Base-by-base conservation (phyloP, 768 basidiomycete genomes). In the Arthromyces matolae region DNA sequence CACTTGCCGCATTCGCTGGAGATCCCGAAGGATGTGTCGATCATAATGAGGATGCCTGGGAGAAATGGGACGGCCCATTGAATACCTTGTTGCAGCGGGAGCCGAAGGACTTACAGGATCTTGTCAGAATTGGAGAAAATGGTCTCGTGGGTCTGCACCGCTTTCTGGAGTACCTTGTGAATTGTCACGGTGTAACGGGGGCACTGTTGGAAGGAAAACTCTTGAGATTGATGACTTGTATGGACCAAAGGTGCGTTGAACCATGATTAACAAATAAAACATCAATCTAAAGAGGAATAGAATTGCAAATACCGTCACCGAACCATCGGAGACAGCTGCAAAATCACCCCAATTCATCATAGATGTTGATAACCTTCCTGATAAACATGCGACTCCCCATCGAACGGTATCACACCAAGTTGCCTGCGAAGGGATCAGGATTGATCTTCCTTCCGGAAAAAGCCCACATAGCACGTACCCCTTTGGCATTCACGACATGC, bases 381-480 rank as follows among this genome's bases (percentile, higher is more conserved):
- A 40, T 22, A 9, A 23, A 20, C 23, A 16, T 7, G 2, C 1
- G 9, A 20, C n/a, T 14, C 39, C 27, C 14, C 14, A 12, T 6
- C 3, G 3, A 25, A 2, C 9, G 14, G 20, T 13, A 31, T 14
- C 29, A 31, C 29, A 31, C 8, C 14, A 8, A 31, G 23, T 42
- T 20, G 25, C 4, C 3, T 54, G 51, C 18, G 52, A 60, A 56
- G 67, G 49, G 2, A 49, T 42, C 13, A 23, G 12, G 53, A 42
- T 64, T 1, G 24, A 22, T 10, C 50, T 66, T 25, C 60, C 59
- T 20, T 41, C 45, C 4, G 54, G 55, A 22, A 51, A 55, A 48
- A 62, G 50, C 24, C 55, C 59, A 12, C 55, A 61, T 36, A 49
- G 51, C 5, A n/a, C 47, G 0, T 66, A 63, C 49, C 63, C 59